These are phyloP conservation scores for Chalciporus sphaerocephalus DNA, from an alignment of 768 basidiomycete genomes.

Conservation along the genomic window DNA sequence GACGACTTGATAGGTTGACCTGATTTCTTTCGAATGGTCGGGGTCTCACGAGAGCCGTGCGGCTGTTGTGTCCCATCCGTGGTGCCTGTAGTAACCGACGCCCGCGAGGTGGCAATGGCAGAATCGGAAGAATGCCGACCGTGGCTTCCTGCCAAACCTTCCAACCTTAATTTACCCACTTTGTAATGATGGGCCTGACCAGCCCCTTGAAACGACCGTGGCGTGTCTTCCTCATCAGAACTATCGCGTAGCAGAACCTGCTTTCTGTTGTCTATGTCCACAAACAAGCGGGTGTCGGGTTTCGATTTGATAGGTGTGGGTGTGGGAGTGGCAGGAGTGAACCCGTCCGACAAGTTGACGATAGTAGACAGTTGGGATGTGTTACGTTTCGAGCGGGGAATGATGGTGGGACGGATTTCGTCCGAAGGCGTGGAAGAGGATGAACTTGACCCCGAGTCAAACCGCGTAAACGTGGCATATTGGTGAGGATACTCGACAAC, in stretches of 20 bases:
- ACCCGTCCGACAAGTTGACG: constrained; percentile 20
- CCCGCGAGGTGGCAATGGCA: not conserved
- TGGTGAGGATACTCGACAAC: constrained; percentile 2
- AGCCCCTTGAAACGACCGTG: constrained; percentile 19
- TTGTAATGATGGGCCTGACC: constrained; percentile 18
- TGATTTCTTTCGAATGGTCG: constrained; percentile 80
- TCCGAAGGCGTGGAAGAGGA: constrained; percentile 38
- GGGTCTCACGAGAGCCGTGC: constrained; percentile 26
- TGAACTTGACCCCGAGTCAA: constrained; percentile 32
- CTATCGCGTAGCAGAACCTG: constrained; percentile 20
- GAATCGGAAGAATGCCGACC: constrained; percentile 25
- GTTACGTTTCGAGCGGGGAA: constrained; percentile 37
- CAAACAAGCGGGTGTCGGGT: constrained; percentile 4
- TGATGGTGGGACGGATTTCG: constrained; percentile 32
- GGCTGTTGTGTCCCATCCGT: not conserved
- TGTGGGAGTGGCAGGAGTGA: constrained; percentile 42
- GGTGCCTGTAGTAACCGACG: not conserved
- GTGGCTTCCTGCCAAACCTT: constrained; percentile 18
- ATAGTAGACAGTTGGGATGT: constrained; percentile 25
- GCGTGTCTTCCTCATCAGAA: constrained; percentile 31
- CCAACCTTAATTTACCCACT: constrained; percentile 24
- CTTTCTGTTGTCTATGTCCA: constrained; percentile 14
- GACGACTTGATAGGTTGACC: constrained; percentile 92
- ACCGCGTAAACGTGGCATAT: constrained; percentile 9
- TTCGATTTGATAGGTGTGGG: constrained; percentile 32